Conservation (phyloP, 1,284 basidiomycete species). For the Leccinum colubrinum region DNA sequence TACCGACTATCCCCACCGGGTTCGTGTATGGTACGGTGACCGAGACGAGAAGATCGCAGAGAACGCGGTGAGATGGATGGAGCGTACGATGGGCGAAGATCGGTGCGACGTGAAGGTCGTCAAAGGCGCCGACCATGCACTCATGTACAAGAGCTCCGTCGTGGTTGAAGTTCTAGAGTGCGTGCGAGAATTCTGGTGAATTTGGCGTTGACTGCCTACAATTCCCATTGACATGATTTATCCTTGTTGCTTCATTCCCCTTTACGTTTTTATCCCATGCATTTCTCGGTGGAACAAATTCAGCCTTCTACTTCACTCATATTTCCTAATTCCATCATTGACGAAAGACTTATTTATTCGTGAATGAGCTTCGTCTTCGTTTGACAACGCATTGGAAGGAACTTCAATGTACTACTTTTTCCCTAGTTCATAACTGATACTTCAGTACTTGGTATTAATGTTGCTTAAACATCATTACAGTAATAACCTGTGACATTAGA, state of each 20-base stretch:
- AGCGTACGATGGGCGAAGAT: conserved; percentile 76
- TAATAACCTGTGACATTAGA: conserved; percentile 26
- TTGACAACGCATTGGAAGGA: conserved; percentile 21
- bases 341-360: conserved; percentile 18
- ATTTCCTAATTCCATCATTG: conserved; percentile 10
- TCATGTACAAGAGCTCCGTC: conserved; percentile 89
- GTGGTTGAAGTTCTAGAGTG: conserved; percentile 87
- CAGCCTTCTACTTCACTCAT: conserved; percentile 3
- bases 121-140: conserved; percentile 84
- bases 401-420: conserved; percentile 32
- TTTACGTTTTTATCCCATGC: conserved; percentile 17
- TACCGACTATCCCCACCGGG: conserved; percentile 71
- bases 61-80: conserved; percentile 88
- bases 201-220: neutral
- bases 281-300: conserved; percentile 16
- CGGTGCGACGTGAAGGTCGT: conserved; percentile 80
- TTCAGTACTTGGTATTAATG: conserved; percentile 33
- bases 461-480: conserved; percentile 31
- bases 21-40: conserved; percentile 92
- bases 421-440: conserved; percentile 23
- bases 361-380: conserved; percentile 27
- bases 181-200: conserved; percentile 58
- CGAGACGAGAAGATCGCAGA: conserved; percentile 92
- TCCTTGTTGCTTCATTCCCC: conserved; percentile 18
- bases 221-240: conserved; percentile 9